Base-by-base conservation (phyloP, 352 stramenopile species). In the Phytopythium aichiense region DNA sequence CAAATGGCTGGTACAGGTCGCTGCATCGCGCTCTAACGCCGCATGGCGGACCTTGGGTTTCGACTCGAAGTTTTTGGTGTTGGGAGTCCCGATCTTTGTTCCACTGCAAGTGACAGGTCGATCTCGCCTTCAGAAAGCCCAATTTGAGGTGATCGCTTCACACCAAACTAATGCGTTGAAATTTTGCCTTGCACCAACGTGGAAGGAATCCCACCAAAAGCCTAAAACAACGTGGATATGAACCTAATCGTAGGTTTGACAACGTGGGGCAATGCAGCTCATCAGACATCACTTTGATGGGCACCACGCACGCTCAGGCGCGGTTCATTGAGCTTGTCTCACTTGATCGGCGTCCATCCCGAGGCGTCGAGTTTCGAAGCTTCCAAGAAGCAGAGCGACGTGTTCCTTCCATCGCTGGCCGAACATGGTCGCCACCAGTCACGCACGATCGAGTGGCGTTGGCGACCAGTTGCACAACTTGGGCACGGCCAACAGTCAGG, bases 291-390 rank as follows among this genome's bases (percentile, higher is more conserved):
- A 18, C 7, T 45, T 45, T n/a, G 38, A 45, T n/a, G 38, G 13
- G 12, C 38, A 45, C 38, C 38, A 6, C 38, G 38, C 38, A 45
- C 38, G 15, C 12, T 18, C 11, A 18, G 5, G 15, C 13, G 38
- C 38, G 13, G n/a, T n/a, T 45, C 7, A 45, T 45, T 45, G 38
- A 45, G 38, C 51, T 45, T 56, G 51, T 56, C 51, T 15, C 51
- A 45, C 4, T 45, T n/a, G 38, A 16, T 15, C 38, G 16, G 4
- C 38, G 38, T 45, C 38, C 38, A 45, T 45, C 38, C 9, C 11
- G 38, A n/a, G n/a, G 18, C 16, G 18, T 18, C 48, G 25, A 38
- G 8, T 54, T 54, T 56, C 13, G 51, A 56, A 56, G 28, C 51
- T 56, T 56, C 51, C 30, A 15, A 15, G 51, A 56, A 56, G 22